Conservation (phyloP, 768 basidiomycete genomes). For the Hemileccinum rubropunctum region DNA sequence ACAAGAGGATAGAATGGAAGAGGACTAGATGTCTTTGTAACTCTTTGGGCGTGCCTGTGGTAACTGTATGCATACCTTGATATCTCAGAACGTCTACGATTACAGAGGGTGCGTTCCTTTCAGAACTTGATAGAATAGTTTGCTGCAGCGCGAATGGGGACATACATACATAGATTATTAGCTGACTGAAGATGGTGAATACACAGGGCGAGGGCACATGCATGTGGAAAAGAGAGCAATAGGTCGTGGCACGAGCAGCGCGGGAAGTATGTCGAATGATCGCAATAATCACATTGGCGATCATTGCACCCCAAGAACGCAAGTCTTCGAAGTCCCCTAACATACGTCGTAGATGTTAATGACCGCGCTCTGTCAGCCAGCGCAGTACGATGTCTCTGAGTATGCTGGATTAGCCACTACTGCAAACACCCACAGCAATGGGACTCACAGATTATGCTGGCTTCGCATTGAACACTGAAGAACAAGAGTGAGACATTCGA, state of each 20-base stretch:
- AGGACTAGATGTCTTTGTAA: slow-evolving; percentile 45
- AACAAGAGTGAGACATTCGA: not conserved
- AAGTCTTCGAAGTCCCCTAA: not conserved
- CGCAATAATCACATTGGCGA: too few species aligned
- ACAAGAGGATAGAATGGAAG: slow-evolving; percentile 68
- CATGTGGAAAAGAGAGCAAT: not conserved
- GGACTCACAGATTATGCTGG: slow-evolving; percentile 81
- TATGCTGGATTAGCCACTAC: not conserved
- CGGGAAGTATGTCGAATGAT: not conserved
- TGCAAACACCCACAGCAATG: not conserved
- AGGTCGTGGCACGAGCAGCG: not conserved
- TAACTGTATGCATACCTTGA: not conserved
- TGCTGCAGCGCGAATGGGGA: not conserved
- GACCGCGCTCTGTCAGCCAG: slow-evolving; percentile 79
- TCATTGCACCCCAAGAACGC: not conserved
- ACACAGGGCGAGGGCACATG: not conserved
- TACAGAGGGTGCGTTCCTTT: too few species aligned
- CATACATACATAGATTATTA: too few species aligned
- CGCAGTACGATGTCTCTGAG: slow-evolving; percentile 80
- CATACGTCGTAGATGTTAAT: slow-evolving; percentile 35
- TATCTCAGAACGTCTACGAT: too few species aligned
- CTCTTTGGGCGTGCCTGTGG: not conserved
- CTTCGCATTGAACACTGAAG: slow-evolving; percentile 93
- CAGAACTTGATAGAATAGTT: too few species aligned
- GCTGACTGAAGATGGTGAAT: not conserved